Evolutionary conservation across 2,329 filamentous ascomycete genomes (phyloP).

Genomic region (Pseudogymnoascus sp.): DNA sequence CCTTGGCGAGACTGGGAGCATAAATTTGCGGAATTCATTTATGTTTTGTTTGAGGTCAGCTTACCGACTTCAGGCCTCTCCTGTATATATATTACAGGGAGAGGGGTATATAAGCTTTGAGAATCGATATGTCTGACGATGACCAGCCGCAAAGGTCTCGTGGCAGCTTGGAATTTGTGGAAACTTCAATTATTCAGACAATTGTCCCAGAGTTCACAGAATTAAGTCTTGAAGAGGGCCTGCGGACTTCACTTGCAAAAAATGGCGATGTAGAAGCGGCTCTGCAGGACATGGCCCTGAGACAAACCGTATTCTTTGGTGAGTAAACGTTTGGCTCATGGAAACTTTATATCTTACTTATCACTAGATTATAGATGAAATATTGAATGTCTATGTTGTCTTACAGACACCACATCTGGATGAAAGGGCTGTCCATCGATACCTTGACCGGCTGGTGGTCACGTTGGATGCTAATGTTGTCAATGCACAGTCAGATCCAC

Average conservation of each 20-base stretch:
- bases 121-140: conserved; percentile 24
- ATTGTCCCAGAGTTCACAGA: conserved; percentile 51
- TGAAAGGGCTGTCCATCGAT: conserved; percentile 48
- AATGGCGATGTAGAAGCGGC: conserved; percentile 20
- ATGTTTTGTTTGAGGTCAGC: conserved; percentile 7
- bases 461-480: conserved; percentile 59
- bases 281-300: conserved; percentile 50
- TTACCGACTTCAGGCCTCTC: conserved; percentile 15
- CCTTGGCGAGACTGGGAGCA: background rate
- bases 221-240: conserved; percentile 45
- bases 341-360: conserved; percentile 39
- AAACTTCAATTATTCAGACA: conserved; percentile 53
- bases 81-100: conserved; percentile 14
- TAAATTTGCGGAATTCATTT: background rate
- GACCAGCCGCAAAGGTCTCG: conserved; percentile 28
- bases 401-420: conserved; percentile 56
- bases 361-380: conserved; percentile 59
- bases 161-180: conserved; percentile 41
- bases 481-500: conserved; percentile 39
- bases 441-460: conserved; percentile 56
- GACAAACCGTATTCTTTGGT: conserved; percentile 68
- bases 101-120: conserved; percentile 12
- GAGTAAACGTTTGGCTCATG: conserved; percentile 30
- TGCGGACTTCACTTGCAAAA: conserved; percentile 34
- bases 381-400: conserved; percentile 59